These are phyloP conservation scores for Thielaviopsis ethacetica DNA, from an alignment of 2,329 filamentous ascomycete species.

Conservation along the genomic window DNA sequence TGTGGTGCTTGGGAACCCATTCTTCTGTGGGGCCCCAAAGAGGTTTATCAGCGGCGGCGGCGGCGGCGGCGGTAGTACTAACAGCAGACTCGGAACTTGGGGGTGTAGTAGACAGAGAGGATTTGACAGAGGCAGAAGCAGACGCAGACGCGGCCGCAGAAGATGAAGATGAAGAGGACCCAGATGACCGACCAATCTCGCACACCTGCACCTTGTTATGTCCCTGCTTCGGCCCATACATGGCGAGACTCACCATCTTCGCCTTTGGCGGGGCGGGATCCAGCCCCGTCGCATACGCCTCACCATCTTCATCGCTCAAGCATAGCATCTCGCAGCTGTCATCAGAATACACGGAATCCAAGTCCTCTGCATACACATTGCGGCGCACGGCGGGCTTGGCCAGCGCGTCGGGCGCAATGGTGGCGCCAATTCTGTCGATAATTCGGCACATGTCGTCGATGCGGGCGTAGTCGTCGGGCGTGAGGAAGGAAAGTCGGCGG, in stretches of 20 bases:
- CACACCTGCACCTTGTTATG: background rate
- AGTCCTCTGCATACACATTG: background rate
- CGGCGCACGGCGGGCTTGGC: background rate
- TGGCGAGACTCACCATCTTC: background rate
- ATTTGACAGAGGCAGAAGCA: background rate
- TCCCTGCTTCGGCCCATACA: background rate
- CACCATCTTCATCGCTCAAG: background rate
- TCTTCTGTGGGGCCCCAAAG: background rate
- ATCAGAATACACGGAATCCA: background rate
- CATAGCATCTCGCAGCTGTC: background rate
- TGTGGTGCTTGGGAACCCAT: background rate
- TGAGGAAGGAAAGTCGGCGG: constrained; percentile 3
- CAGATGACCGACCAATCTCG: background rate
- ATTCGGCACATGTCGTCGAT: constrained; percentile 6
- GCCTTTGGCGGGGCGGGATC: background rate
- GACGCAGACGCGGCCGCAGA: background rate
- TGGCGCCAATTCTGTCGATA: background rate
- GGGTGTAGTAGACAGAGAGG: background rate
- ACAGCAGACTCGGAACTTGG: background rate
- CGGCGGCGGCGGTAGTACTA: too few relatives aligned
- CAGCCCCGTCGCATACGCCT: background rate
- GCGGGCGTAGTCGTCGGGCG: background rate
- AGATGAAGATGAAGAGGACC: background rate
- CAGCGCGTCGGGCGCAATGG: background rate
- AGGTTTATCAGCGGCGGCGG: background rate